Evolutionary conservation across 179 eudicot species (phyloP).

Genomic region (Vitellaria paradoxa): DNA sequence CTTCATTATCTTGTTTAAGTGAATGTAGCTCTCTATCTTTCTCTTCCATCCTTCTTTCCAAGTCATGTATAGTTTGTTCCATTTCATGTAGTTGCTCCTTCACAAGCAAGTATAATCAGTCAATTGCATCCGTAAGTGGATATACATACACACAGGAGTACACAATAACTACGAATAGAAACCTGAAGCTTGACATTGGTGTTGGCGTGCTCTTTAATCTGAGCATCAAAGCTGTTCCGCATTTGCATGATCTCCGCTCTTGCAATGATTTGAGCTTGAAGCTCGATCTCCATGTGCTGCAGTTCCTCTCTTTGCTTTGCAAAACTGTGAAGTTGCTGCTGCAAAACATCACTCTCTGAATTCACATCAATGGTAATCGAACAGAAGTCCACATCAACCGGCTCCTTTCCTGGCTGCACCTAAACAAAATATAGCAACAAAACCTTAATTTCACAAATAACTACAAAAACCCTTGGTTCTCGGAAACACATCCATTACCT

Average conservation of each 20-base stretch:
- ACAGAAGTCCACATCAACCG: conserved; percentile 61
- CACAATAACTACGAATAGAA: neutral
- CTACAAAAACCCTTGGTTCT: neutral
- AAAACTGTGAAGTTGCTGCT: conserved; percentile 62
- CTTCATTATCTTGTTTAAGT: conserved; percentile 80
- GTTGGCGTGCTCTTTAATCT: conserved; percentile 61
- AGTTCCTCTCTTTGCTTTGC: conserved; percentile 74
- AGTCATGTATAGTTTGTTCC: conserved; percentile 62
- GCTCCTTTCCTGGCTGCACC: conserved; percentile 83
- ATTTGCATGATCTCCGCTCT: conserved; percentile 63
- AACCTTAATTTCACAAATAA: conserved; percentile 22
- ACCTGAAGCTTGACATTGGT: conserved; percentile 74
- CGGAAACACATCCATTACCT: conserved; percentile 50
- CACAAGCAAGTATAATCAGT: conserved; percentile 18
- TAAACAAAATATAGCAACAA: conserved; percentile 32
- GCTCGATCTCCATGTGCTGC: conserved; percentile 79
- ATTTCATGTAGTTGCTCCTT: conserved; percentile 87
- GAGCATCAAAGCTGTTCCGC: conserved; percentile 61
- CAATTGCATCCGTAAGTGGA: neutral
- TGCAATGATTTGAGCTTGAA: conserved; percentile 71
- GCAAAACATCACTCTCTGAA: conserved; percentile 52
- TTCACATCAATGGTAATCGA: conserved; percentile 61
- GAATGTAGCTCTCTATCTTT: conserved; percentile 88
- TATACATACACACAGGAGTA: neutral
- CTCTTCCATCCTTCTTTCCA: conserved; percentile 82